A percentile compares a stretch with the other conserved stretches of the same genome.
Evolutionary conservation across 2,329 filamentous ascomycete genomes (phyloP).

Genomic region (Colletotrichum kahawae): DNA sequence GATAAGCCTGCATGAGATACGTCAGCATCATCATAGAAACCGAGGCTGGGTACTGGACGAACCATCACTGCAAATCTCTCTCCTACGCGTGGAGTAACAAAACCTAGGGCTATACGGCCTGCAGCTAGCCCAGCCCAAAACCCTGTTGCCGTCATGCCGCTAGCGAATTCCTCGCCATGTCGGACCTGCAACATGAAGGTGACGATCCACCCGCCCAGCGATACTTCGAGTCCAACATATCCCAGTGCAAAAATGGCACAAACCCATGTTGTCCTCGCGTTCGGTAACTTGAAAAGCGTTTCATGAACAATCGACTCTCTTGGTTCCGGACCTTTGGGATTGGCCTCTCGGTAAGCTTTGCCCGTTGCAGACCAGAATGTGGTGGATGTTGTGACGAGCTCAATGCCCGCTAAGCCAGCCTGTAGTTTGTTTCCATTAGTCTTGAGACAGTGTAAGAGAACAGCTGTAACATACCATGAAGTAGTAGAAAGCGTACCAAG

Average conservation of each 20-base stretch:
- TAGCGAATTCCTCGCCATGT: constrained; percentile 69
- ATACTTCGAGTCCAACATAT: constrained; percentile 81
- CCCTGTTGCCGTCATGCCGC: constrained; percentile 76
- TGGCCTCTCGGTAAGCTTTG: constrained; percentile 53
- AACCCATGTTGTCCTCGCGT: constrained; percentile 62
- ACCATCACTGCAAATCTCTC: background rate
- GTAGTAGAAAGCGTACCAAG: constrained; percentile 80
- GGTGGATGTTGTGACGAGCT: constrained; percentile 53
- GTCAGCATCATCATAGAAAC: background rate
- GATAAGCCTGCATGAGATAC: constrained; percentile 55
- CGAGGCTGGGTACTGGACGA: background rate
- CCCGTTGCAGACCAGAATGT: constrained; percentile 71
- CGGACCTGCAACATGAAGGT: constrained; percentile 84
- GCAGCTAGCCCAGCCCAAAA: constrained; percentile 86
- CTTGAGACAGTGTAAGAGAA: background rate
- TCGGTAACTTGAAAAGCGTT: background rate
- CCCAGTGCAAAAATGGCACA: constrained; percentile 74
- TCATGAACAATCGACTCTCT: background rate
- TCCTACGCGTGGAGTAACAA: constrained; percentile 70
- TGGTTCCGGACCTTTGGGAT: background rate
- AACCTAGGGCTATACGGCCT: constrained; percentile 75
- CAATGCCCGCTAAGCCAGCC: constrained; percentile 59
- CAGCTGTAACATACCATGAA: constrained; percentile 58
- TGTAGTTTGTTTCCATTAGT: background rate
- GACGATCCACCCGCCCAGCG: constrained; percentile 78